Evolutionary conservation across 495 filamentous ascomycete genomes (phyloP).

Genomic region (Tuber melanosporum): DNA sequence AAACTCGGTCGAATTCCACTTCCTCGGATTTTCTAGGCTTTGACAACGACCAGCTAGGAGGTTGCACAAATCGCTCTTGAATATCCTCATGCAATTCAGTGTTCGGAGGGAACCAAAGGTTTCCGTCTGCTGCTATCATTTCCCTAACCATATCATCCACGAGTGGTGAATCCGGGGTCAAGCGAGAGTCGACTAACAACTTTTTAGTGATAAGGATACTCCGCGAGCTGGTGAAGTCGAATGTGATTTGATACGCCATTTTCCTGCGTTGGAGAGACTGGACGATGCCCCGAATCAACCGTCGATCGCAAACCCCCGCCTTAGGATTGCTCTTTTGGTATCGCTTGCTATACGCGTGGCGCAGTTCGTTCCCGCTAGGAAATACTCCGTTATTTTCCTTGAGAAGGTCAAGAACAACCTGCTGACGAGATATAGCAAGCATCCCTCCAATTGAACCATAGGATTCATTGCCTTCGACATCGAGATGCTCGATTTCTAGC

Average conservation of each 20-base stretch:
- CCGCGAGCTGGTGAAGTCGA: constrained; percentile 54
- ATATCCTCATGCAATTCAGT: constrained; percentile 38
- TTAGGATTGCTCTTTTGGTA: constrained; percentile 42
- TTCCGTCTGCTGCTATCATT: constrained; percentile 48
- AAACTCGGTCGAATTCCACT: constrained; percentile 41
- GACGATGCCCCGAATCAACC: constrained; percentile 47
- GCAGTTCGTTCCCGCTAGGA: constrained; percentile 65
- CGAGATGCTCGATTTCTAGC: constrained; percentile 35
- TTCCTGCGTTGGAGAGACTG: constrained; percentile 56
- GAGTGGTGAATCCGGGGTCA: constrained; percentile 48
- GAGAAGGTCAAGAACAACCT: constrained; percentile 64
- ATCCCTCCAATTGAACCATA: constrained; percentile 41
- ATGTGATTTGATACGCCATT: constrained; percentile 55
- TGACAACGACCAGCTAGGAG: constrained; percentile 34
- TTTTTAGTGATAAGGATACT: constrained; percentile 53
- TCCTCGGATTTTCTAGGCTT: constrained; percentile 37
- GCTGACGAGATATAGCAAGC: constrained; percentile 46
- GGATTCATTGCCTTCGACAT: constrained; percentile 36
- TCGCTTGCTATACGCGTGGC: constrained; percentile 54
- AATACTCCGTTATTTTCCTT: constrained; percentile 65
- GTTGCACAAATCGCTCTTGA: constrained; percentile 34
- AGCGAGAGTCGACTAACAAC: constrained; percentile 49
- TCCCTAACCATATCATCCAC: constrained; percentile 52
- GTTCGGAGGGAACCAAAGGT: constrained; percentile 45
- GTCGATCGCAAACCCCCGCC: constrained; percentile 39